Evolutionary conservation across 2,329 filamentous ascomycete genomes (phyloP), one percentile per base, ranked within the genome.

Genomic region (Fusarium sp.): DNA sequence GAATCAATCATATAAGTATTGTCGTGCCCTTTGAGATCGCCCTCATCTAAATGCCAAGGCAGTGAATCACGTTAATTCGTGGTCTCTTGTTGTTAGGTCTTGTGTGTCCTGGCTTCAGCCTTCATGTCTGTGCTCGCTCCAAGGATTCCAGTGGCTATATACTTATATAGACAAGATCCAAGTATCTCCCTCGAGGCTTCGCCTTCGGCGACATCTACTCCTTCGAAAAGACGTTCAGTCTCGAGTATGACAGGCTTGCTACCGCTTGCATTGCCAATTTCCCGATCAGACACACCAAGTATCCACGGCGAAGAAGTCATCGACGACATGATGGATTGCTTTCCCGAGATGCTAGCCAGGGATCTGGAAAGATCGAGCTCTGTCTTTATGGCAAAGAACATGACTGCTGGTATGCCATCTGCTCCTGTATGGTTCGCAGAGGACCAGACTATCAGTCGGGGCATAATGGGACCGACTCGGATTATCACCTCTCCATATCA

Each of bases 321-420:
- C 55, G 69, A 79, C 77, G 73, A 73, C 20, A 73, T 76, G 48
- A 70, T 75, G 14, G 80, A 83, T 75, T 89, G 85, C 77, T 80
- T 90, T 20, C 85, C 88, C 5, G 88, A 90, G 77, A 73, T 88
- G 41, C 80, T 90, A n/a, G 87, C 83, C 10, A 83, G 81, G 64
- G 87, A 90, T 68, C 79, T 89, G 48, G 85, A 88, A 73, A 74
- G 81, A 26, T 88, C 85, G 20, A 80, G 80, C 54, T 78, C 81
- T 13, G 75, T 87, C 30, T 89, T 89, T 60, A 78, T 79, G 30
- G 82, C 85, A 17, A 86, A 80, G 74, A 85, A 84, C 62, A 85
- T 89, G 83, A 87, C 87, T 9, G 83, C 86, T 26, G 87, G 87
- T 12, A 74, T 80, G 12, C 87, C 87, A 2, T 77, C 78, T 14